Base-by-base conservation (phyloP, 2,329 filamentous ascomycete species). In the Fusarium sp. region DNA sequence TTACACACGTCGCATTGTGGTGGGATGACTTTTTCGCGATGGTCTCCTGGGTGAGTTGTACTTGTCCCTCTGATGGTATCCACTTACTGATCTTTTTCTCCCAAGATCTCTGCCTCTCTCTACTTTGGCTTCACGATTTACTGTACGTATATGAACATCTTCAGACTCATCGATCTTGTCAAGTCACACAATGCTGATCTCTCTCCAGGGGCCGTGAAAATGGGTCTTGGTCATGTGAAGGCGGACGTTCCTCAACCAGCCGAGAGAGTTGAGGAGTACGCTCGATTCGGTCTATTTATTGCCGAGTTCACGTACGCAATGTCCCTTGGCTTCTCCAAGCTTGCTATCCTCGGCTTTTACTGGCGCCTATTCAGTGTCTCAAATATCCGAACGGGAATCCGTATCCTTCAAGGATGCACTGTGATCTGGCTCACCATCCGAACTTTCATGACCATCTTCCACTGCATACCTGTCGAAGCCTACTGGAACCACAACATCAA, bases 401-500 rank as follows among this genome's bases (percentile, higher is more conserved):
- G 69, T 19, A 61, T 72, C 30, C 69, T 72, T 30, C 69, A 72
- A 12, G 69, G 32, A 15, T 35, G 64, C 32, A 72, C 69, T 10
- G 42, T 72, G 13, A 72, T 72, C 37, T 72, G 69, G 69, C 69
- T 72, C 12, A 72, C 69, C 28, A 65, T 72, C 13, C 69, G 69
- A 60, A 69, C 69, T 19, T 72, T 72, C 25, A 72, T 72, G 69
- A 72, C 69, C 15, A 72, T 69, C 37, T 72, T 72, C 33, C 69
- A 72, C 40, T 72, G 69, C 8, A 43, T 72, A 30, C 69, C 69
- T 0, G 64, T 72, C 35, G 50, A 54, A 23, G 69, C 69, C 9
- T 72, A 72, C 44, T 72, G 69, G 69, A 54, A 72, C 6, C 59
- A 69, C 23, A 72, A 60, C 28, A 72, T 72, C 28, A 69, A 72